Evolutionary conservation across 78 protist genomes (phyloP).

Genomic region (Mastigamoeba balamuthi): DNA sequence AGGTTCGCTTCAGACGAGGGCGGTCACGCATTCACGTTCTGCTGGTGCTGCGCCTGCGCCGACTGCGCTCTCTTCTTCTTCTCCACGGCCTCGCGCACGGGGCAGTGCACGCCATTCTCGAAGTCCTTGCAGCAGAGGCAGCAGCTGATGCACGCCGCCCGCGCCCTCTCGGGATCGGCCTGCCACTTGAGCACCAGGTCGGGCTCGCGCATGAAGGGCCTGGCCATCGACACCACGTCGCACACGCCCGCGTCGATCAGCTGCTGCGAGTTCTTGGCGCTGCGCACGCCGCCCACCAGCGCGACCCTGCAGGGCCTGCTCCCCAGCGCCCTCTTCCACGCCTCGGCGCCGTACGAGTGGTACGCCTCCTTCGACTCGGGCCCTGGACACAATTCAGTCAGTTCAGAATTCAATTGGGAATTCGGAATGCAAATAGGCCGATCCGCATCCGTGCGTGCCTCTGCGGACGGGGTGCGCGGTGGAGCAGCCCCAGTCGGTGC

Average conservation of each 20-base stretch:
- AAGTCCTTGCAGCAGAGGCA: too few relatives aligned
- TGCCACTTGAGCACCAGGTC: not conserved
- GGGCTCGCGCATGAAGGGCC: not conserved
- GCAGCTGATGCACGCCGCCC: too few relatives aligned
- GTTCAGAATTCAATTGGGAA: too few relatives aligned
- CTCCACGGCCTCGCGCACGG: too few relatives aligned
- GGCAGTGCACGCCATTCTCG: too few relatives aligned
- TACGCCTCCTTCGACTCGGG: not conserved
- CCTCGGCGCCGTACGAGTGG: not conserved
- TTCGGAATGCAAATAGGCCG: not conserved
- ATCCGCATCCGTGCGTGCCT: too few relatives aligned
- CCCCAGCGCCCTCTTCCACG: not conserved
- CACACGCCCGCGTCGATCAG: not conserved
- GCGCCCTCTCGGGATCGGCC: not conserved
- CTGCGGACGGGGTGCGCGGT: not conserved
- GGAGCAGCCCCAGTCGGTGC: not conserved
- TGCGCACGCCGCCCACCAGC: not conserved
- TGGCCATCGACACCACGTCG: not conserved
- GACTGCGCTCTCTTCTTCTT: too few relatives aligned
- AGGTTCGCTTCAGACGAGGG: too few relatives aligned
- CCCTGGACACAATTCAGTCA: too few relatives aligned
- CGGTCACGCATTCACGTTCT: too few relatives aligned
- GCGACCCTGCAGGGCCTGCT: not conserved
- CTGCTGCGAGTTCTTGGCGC: not conserved
- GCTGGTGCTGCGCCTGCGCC: too few relatives aligned